Evolutionary conservation across 139 green algal genomes (phyloP).

Genomic region (Parachlorella kessleri): DNA sequence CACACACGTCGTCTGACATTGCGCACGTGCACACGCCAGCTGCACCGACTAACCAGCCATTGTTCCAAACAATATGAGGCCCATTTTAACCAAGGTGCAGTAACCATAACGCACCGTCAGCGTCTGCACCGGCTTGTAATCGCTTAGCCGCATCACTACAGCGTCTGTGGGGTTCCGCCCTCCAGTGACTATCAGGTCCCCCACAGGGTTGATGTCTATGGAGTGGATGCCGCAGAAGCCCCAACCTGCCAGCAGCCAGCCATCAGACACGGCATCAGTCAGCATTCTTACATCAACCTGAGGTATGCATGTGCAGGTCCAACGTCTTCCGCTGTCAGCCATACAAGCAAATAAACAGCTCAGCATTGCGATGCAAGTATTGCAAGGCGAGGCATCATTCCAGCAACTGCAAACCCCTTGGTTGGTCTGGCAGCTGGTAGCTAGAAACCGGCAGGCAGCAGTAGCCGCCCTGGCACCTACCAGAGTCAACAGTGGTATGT

Average conservation of each 20-base stretch:
- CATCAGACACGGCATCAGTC: too few species aligned
- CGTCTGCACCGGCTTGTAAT: conserved; percentile 23
- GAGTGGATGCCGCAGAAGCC: conserved; percentile 57
- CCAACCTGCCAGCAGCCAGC: too few species aligned
- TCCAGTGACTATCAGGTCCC: conserved; percentile 48
- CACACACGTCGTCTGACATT: too few species aligned
- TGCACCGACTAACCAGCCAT: too few species aligned
- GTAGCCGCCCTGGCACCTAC: background rate
- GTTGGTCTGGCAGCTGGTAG: too few species aligned
- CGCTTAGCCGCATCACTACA: conserved; percentile 37
- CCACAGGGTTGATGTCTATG: conserved; percentile 47
- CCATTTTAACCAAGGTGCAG: background rate
- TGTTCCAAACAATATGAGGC: too few species aligned
- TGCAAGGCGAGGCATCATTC: background rate
- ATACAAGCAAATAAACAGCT: background rate
- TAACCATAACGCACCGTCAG: conserved; percentile 32
- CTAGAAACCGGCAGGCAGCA: background rate
- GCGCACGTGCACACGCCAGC: too few species aligned
- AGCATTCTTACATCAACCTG: background rate
- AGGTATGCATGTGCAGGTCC: background rate
- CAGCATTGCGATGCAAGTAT: background rate
- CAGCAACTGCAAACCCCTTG: background rate
- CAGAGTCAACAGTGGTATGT: background rate
- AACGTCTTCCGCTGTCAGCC: background rate
- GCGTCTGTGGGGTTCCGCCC: conserved; percentile 47